Percentiles rank a stretch among this genome's conserved stretches.
These are phyloP conservation scores for Monosporascus cannonballus DNA, from an alignment of 2,329 filamentous ascomycete species.

Conservation along the genomic window DNA sequence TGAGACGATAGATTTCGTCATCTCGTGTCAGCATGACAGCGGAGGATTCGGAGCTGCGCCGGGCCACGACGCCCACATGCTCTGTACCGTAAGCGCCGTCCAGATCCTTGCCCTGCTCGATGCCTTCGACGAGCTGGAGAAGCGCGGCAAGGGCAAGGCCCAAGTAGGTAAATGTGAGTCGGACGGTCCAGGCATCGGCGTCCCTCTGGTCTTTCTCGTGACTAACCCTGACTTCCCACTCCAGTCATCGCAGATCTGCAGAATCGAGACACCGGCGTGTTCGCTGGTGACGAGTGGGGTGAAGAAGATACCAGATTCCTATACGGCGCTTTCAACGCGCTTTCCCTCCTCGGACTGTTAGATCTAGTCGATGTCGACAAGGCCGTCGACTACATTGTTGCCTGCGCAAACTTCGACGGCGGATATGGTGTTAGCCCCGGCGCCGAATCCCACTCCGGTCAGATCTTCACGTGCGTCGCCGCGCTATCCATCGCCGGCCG, in stretches of 20 bases:
- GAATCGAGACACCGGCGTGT: constrained; percentile 74
- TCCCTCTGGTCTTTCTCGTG: constrained; percentile 12
- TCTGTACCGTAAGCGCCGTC: constrained; percentile 91
- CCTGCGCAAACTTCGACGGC: constrained; percentile 90
- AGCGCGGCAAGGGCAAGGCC: constrained; percentile 59
- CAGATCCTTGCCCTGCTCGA: constrained; percentile 87
- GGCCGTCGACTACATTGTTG: constrained; percentile 71
- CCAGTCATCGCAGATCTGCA: constrained; percentile 76
- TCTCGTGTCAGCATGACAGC: constrained; percentile 83
- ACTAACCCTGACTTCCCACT: constrained; percentile 9
- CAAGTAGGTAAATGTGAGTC: constrained; percentile 74
- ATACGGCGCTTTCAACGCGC: constrained; percentile 81
- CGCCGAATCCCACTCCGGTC: constrained; percentile 89
- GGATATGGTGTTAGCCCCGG: constrained; percentile 87
- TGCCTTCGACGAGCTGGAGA: constrained; percentile 77
- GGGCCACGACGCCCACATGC: constrained; percentile 90
- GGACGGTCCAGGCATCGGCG: constrained; percentile 3
- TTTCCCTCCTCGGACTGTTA: constrained; percentile 75
- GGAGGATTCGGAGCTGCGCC: constrained; percentile 94
- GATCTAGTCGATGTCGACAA: constrained; percentile 71
- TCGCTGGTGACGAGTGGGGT: constrained; percentile 93
- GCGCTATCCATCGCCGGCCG: constrained; percentile 78
- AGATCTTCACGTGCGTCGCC: constrained; percentile 91
- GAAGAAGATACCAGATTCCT: constrained; percentile 94
- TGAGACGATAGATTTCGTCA: constrained; percentile 84